phyloP scores from a whole-genome alignment of 2,329 filamentous ascomycete genomes.

The Exophiala sp. region DNA sequence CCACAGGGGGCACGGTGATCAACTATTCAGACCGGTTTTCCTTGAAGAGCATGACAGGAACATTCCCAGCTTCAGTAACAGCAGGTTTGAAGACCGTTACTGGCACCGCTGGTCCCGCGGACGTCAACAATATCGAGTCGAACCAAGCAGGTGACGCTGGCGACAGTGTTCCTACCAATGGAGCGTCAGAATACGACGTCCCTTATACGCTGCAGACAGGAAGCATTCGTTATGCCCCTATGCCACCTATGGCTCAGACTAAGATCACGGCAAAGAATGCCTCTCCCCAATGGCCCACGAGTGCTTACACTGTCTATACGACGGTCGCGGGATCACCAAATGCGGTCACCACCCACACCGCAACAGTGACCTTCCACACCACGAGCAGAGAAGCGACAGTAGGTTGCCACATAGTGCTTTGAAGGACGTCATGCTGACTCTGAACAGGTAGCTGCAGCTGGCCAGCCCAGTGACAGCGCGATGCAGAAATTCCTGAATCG shows the following conservation, averaged over 20 bases:
- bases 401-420: conserved; percentile 31
- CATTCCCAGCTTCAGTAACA: conserved; percentile 43
- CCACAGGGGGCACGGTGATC: conserved; percentile 49
- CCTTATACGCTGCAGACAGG: conserved; percentile 54
- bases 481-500: conserved; percentile 54
- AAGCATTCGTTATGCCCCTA: conserved; percentile 54
- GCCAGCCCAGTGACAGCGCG: conserved; percentile 44
- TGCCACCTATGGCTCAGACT: conserved; percentile 54
- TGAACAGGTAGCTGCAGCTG: conserved; percentile 49
- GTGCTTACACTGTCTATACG: conserved; percentile 42
- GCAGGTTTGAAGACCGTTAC: conserved; percentile 35
- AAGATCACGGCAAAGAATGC: conserved; percentile 51
- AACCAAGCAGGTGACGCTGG: conserved; percentile 32
- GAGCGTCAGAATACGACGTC: conserved; percentile 35
- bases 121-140: conserved; percentile 25
- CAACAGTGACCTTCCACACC: conserved; percentile 47
- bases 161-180: conserved; percentile 15
- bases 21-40: conserved; percentile 60
- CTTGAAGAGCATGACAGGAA: conserved; percentile 58
- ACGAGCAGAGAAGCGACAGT: conserved; percentile 55
- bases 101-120: conserved; percentile 28
- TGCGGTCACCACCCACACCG: conserved; percentile 48
- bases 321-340: conserved; percentile 45
- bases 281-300: conserved; percentile 51
- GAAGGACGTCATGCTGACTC: conserved; percentile 10